Base-by-base conservation (phyloP, 2,329 filamentous ascomycete species). In the Penicillium freii region DNA sequence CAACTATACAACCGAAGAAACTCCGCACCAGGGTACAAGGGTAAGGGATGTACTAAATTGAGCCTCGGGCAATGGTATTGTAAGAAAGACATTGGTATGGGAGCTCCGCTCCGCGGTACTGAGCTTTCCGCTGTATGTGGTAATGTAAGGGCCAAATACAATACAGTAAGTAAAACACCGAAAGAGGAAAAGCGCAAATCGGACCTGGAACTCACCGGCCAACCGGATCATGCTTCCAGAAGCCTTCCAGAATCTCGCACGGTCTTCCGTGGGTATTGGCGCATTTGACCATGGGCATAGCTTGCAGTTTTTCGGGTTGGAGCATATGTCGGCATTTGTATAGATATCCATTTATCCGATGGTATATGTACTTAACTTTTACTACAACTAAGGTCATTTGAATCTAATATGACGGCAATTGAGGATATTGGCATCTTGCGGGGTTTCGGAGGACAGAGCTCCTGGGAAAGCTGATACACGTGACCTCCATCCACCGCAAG, bases 141-240 rank as follows among this genome's bases (percentile, higher is more conserved):
- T 23, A 43, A n/a, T 36, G 42, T 51, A 27, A 23, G 6, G 17
- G 15, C 1, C 8, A 38, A 33, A 33, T 42, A 54, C 44, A 36
- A n/a, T 51, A 51, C 48, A 21, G 47, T 29, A 50, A 11, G 1
- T 19, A 57, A 48, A 25, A 48, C 54, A 47, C 54, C 49, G 5
- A 57, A 57, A 47, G n/a, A 15, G 52, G 54, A 15, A 57, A 57
- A 3, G 54, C 17, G 43, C 23, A 10, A 38, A 57, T 57, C 54
- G 49, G 31, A 39, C 36, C 43, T 57, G 10, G 44, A 57, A 40
- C 15, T 44, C 51, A 36, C 39, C 42, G 39, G 29, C 56, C 57
- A 57, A 62, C 59, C 62, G 61, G 61, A 66, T 55, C 60, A 21
- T 29, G 56, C 59, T 66, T 66, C 65, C 59, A 64, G 65, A 66